Percentiles rank a stretch among this genome's conserved stretches.
Conservation (phyloP, 2,329 filamentous ascomycete species). For the Tolypocladium guangdongense region DNA sequence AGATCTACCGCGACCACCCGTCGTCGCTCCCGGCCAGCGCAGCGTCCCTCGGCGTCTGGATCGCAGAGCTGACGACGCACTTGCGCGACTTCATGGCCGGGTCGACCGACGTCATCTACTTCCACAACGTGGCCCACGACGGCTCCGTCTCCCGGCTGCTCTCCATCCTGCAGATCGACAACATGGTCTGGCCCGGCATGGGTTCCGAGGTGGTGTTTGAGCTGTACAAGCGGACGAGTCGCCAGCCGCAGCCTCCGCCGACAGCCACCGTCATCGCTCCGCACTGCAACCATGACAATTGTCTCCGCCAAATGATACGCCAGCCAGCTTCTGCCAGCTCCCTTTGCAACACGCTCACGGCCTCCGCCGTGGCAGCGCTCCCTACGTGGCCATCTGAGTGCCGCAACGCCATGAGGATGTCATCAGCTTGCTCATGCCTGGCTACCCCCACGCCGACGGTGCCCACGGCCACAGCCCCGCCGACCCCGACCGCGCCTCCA, state of each 20-base stretch:
- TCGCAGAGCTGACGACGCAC: slow-evolving; percentile 59
- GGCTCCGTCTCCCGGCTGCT: slow-evolving; percentile 59
- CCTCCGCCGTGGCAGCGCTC: background rate
- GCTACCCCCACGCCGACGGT: slow-evolving; percentile 6
- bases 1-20: slow-evolving; percentile 59
- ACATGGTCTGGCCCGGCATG: slow-evolving; percentile 82
- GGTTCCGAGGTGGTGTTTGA: slow-evolving; percentile 71
- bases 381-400: slow-evolving; percentile 13
- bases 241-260: slow-evolving; percentile 4
- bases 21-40: slow-evolving; percentile 51
- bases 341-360: slow-evolving; percentile 10
- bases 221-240: slow-evolving; percentile 39
- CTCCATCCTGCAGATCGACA: slow-evolving; percentile 58
- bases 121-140: slow-evolving; percentile 75
- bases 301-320: slow-evolving; percentile 17
- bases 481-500: background rate
- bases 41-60: slow-evolving; percentile 58
- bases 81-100: slow-evolving; percentile 42
- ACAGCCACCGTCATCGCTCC: slow-evolving; percentile 9
- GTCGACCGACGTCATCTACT: slow-evolving; percentile 36
- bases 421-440: slow-evolving; percentile 18
- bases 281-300: slow-evolving; percentile 18
- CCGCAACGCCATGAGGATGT: slow-evolving; percentile 9
- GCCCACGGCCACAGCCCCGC: background rate
- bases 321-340: slow-evolving; percentile 9